Evolutionary conservation across 805 yeast genomes (phyloP).

Genomic region (Kazachstania martiniae): DNA sequence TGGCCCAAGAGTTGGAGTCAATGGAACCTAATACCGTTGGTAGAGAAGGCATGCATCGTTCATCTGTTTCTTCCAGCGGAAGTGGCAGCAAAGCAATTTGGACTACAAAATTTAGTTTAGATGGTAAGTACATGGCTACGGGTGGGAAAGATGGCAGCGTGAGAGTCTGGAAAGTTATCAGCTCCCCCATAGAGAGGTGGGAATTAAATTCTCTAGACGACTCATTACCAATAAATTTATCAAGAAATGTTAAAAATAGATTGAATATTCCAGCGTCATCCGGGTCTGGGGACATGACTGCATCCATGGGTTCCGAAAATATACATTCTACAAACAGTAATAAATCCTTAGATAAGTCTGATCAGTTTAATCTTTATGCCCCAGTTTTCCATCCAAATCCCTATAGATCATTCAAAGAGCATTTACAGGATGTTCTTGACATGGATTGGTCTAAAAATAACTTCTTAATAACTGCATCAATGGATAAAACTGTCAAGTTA

Average conservation of each 20-base stretch:
- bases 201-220: slow-evolving; percentile 26
- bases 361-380: slow-evolving; percentile 34
- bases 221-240: no score
- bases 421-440: slow-evolving; percentile 57
- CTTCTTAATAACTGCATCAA: slow-evolving; percentile 68
- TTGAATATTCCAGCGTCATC: slow-evolving; percentile 1
- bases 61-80: neutral
- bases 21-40: neutral
- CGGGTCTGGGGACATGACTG: neutral
- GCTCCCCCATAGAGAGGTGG: slow-evolving; percentile 58
- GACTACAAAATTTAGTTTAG: slow-evolving; percentile 59
- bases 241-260: slow-evolving; percentile 6
- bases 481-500: slow-evolving; percentile 71
- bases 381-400: slow-evolving; percentile 74
- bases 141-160: slow-evolving; percentile 70
- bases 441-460: slow-evolving; percentile 84
- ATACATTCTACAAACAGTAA: neutral
- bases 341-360: no score
- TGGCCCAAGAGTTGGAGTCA: slow-evolving; percentile 49
- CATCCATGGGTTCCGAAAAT: neutral
- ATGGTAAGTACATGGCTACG: slow-evolving; percentile 75
- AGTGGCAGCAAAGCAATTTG: slow-evolving; percentile 42
- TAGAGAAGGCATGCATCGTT: neutral
- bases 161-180: slow-evolving; percentile 69
- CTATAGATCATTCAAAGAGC: slow-evolving; percentile 49